These are phyloP conservation scores for Bipolaris victoriae DNA, from an alignment of 2,329 filamentous ascomycete genomes.

Conservation along the genomic window DNA sequence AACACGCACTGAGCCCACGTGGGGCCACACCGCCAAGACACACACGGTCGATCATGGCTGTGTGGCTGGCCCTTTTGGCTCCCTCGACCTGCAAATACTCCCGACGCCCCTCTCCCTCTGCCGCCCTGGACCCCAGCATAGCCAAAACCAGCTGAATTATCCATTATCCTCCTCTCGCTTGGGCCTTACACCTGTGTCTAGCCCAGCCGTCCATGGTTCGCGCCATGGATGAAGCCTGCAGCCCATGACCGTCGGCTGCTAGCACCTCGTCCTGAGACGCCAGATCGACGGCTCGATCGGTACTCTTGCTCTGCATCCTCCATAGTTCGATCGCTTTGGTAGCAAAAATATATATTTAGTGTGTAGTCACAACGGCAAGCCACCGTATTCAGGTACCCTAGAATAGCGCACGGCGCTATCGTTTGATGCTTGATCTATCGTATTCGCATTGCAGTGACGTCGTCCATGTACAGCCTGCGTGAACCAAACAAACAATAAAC, in stretches of 20 bases:
- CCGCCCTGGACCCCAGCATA: background rate
- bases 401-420: conserved; percentile 4
- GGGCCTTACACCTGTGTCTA: background rate
- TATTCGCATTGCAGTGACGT: conserved; percentile 13
- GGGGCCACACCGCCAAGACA: conserved; percentile 14
- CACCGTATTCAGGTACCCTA: conserved; percentile 5
- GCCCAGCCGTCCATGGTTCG: background rate
- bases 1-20: conserved; percentile 29
- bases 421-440: conserved; percentile 2
- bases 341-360: conserved; percentile 2
- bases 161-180: background rate
- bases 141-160: background rate
- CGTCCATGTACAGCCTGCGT: conserved; percentile 2
- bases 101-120: background rate
- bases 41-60: conserved; percentile 2
- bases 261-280: background rate
- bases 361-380: background rate
- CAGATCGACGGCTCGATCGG: background rate
- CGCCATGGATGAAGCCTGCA: background rate
- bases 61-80: conserved; percentile 5
- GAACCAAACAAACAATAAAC: conserved; percentile 3
- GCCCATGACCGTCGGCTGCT: background rate
- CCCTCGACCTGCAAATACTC: background rate
- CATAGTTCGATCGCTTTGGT: conserved; percentile 3
- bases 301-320: background rate